Evolutionary conservation across 1,284 basidiomycete genomes (phyloP).

Genomic region (Papiliotrema laurentii): DNA sequence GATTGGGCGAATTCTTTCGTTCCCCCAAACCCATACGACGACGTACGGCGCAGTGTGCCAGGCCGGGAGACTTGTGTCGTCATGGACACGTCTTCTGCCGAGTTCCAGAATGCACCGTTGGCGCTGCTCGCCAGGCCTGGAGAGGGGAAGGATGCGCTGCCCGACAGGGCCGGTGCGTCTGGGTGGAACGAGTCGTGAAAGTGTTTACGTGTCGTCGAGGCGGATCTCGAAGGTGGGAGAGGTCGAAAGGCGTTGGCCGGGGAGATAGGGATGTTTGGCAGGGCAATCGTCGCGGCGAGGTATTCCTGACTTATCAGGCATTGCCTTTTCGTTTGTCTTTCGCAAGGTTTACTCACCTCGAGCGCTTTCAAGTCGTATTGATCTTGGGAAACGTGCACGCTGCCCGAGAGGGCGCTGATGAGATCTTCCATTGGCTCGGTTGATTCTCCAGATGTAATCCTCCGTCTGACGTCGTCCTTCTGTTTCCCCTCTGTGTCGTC

Average conservation of each 20-base stretch:
- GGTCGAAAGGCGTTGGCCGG: conserved; percentile 3
- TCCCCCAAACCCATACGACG: conserved; percentile 12
- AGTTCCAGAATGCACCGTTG: conserved; percentile 5
- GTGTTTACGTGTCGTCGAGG: conserved; percentile 10
- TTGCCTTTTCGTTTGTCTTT: conserved; percentile 5
- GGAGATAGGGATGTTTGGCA: conserved; percentile 4
- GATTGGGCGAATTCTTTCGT: background rate
- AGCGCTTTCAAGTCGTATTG: conserved; percentile 32
- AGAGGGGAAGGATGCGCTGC: background rate
- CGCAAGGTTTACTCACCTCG: conserved; percentile 18
- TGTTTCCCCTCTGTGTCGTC: too few relatives aligned
- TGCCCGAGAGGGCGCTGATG: conserved; percentile 24
- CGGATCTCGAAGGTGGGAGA: conserved; percentile 9
- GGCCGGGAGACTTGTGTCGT: conserved; percentile 2
- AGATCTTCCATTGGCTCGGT: conserved; percentile 28
- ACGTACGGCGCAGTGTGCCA: conserved; percentile 5
- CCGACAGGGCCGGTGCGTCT: background rate
- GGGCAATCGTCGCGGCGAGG: conserved; percentile 17
- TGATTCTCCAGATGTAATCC: too few relatives aligned
- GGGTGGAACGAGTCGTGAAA: conserved; percentile 4
- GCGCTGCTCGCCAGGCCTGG: background rate
- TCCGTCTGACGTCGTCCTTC: too few relatives aligned
- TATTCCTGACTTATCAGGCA: conserved; percentile 12
- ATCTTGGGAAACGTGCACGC: conserved; percentile 30
- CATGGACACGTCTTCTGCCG: conserved; percentile 5